Evolutionary conservation across 768 basidiomycete genomes (phyloP), one percentile per base, ranked within the genome.

Genomic region (Leccinum boreale): DNA sequence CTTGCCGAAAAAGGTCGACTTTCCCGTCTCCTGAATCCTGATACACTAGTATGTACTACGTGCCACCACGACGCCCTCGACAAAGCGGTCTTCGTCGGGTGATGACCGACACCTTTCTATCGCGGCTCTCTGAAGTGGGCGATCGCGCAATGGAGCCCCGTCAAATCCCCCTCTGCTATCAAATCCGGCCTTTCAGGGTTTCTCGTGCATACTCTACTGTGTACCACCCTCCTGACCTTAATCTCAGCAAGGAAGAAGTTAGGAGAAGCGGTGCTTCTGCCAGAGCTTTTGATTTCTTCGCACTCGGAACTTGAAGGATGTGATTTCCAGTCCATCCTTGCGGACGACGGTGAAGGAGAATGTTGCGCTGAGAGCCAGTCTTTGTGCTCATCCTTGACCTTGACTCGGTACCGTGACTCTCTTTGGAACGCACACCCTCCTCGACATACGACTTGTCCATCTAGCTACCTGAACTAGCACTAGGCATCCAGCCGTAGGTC

Each of bases 1-100:
- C 24, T 42, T 55, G 5, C 63, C 54, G 9, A 56, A 65, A 65
- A 62, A 23, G 59, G 46, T 45, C 7, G 42, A 44, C 42, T 44
- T 44, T 15, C 9, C 19, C 9, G 9, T 8, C n/a, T 42, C 29
- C 29, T 31, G 29, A 29, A 29, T 10, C 10, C 29, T 29, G 29
- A 29, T 29, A 29, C 3, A 26, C 26, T 28, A 28, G 23, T 24
- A 28, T 8, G 23, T 24, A 28, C 26, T 28, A 28, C 26, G 26
- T 28, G 26, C 26, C 26, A 28, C 26, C 26, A 28, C 29, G 29
- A 29, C 10, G 9, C 17, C 39, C 39, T 42, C 39, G 9, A 10
- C 39, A 39, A 39, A 15, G 3, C 17, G 9, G 17, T 4, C 39
- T n/a, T n/a, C 4, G 39, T 39, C 39, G 39, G 39, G 39, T 39